phyloP scores from a whole-genome alignment of 306 rosid genomes.

The Pyrus pyrifolia region DNA sequence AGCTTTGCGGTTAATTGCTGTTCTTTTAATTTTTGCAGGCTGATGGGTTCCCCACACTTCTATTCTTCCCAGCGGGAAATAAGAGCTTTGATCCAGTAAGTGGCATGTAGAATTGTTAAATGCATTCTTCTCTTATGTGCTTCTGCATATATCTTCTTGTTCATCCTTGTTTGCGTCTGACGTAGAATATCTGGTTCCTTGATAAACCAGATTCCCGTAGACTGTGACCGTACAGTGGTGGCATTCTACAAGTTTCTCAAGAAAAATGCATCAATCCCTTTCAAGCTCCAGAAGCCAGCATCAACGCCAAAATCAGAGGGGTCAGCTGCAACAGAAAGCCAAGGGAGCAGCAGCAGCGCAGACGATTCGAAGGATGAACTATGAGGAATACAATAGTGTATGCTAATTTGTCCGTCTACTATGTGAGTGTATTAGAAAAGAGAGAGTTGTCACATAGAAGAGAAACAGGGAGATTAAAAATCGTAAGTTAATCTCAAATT shows the following conservation, averaged over 20 bases:
- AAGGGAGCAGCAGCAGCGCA: conserved; percentile 22
- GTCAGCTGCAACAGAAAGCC: conserved; percentile 43
- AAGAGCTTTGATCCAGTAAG: conserved; percentile 67
- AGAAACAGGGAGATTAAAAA: conserved; percentile 11
- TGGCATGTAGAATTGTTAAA: neutral
- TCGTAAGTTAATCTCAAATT: conserved; percentile 8
- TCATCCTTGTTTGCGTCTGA: neutral
- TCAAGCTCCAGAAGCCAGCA: conserved; percentile 86
- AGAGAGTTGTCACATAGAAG: conserved; percentile 16
- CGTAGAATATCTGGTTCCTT: conserved; percentile 12
- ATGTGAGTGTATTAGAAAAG: conserved; percentile 16
- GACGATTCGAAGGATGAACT: conserved; percentile 69
- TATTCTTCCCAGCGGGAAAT: conserved; percentile 64
- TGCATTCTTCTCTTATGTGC: neutral
- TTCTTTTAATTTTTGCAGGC: conserved; percentile 28
- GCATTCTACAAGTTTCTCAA: conserved; percentile 93
- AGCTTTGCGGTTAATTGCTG: neutral
- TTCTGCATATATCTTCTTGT: neutral
- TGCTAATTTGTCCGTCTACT: conserved; percentile 10
- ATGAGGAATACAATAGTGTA: conserved; percentile 24
- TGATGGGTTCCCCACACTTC: conserved; percentile 57
- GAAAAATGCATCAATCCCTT: conserved; percentile 91
- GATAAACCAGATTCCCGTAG: conserved; percentile 66
- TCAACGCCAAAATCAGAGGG: conserved; percentile 37
- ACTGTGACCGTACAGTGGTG: conserved; percentile 82